Evolutionary conservation across 257 asterid species (phyloP).

Genomic region (Rhazya stricta): DNA sequence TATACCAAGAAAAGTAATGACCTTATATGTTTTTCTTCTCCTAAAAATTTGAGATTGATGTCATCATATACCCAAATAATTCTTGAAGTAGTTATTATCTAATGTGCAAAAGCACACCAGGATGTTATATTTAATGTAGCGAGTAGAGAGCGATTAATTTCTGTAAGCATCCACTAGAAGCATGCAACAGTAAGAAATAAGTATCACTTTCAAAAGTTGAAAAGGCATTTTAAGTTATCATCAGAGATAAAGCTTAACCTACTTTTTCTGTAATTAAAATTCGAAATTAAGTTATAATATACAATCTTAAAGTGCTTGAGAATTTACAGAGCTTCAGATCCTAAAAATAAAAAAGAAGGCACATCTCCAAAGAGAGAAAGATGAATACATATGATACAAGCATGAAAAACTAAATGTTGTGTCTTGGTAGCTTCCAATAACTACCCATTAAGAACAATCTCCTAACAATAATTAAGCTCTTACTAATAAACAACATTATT

Average conservation of each 20-base stretch:
- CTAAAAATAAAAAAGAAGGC: too few relatives aligned
- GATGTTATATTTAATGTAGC: too few relatives aligned
- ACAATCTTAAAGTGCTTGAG: background rate
- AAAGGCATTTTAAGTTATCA: too few relatives aligned
- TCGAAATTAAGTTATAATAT: too few relatives aligned
- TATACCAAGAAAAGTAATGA: background rate
- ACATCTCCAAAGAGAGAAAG: background rate
- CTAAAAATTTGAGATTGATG: background rate
- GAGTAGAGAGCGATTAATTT: background rate
- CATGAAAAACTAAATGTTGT: background rate
- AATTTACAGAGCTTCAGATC: too few relatives aligned
- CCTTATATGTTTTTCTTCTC: background rate
- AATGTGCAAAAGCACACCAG: background rate
- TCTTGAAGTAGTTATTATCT: background rate
- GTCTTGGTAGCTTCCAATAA: background rate
- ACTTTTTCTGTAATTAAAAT: too few relatives aligned
- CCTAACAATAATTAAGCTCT: background rate
- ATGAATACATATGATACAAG: background rate
- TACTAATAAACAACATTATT: background rate
- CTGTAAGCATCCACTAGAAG: background rate
- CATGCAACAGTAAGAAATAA: background rate
- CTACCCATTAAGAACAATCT: background rate
- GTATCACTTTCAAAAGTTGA: background rate
- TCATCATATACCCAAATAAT: background rate
- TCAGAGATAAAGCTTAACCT: background rate